Percentiles rank a stretch among this genome's conserved stretches.
Conservation (phyloP, 306 rosid genomes). For the Urtica urens region DNA sequence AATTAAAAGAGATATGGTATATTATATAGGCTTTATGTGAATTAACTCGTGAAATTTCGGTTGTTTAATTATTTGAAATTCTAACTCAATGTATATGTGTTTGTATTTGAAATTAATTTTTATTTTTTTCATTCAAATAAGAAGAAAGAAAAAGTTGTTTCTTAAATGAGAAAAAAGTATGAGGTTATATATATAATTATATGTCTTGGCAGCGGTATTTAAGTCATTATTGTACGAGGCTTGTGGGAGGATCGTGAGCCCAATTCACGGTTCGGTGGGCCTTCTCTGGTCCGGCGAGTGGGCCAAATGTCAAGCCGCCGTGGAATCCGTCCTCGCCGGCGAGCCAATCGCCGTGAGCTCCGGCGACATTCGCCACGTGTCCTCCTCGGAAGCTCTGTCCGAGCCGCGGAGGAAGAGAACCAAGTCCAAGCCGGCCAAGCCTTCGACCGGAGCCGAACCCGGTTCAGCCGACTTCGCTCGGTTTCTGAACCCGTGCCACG, state of each 20-base stretch:
- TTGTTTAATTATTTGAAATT: no score
- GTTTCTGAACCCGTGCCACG: not conserved
- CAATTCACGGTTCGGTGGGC: slow-evolving; percentile 53
- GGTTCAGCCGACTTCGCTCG: not conserved
- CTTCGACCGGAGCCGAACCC: not conserved
- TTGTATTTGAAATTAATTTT: no score
- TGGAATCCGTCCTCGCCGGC: slow-evolving; percentile 39
- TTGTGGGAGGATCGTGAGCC: slow-evolving; percentile 59
- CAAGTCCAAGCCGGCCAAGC: not conserved
- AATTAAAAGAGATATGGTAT: no score
- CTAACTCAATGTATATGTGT: no score
- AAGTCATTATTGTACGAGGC: slow-evolving; percentile 56
- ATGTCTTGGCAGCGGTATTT: slow-evolving; percentile 39
- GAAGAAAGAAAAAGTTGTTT: not conserved
- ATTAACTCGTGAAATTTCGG: no score
- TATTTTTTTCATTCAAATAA: no score
- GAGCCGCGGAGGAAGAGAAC: slow-evolving; percentile 12
- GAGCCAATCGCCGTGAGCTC: slow-evolving; percentile 5
- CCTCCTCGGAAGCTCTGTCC: not conserved
- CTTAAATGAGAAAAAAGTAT: not conserved
- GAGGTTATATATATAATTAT: no score
- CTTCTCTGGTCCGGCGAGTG: slow-evolving; percentile 39
- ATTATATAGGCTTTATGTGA: no score
- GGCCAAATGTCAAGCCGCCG: slow-evolving; percentile 53
- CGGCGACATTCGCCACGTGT: slow-evolving; percentile 37